Percentiles rank a stretch among this genome's conserved stretches.
phyloP scores from a whole-genome alignment of 1,139 yeast species.

The Scheffersomyces stambukii region DNA sequence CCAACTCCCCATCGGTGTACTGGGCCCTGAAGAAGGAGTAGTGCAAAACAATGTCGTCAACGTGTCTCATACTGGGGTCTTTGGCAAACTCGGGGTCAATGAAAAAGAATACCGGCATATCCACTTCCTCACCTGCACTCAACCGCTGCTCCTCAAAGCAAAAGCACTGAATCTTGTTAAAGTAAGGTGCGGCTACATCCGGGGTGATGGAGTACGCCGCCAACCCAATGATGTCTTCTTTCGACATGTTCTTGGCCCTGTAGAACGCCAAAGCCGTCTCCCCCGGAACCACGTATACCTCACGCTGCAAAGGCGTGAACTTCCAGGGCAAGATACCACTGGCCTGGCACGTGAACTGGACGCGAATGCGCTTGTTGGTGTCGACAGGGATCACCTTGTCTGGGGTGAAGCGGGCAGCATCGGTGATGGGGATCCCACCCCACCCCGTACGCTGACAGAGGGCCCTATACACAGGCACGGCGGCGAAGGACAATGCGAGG shows the following conservation, averaged over 20 bases:
- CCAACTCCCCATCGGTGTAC: conserved; percentile 43
- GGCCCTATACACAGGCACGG: conserved; percentile 90
- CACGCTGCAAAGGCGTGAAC: conserved; percentile 90
- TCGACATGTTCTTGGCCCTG: conserved; percentile 81
- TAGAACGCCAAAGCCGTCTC: conserved; percentile 97
- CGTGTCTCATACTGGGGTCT: conserved; percentile 89
- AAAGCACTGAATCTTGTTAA: conserved; percentile 95
- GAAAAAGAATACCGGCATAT: conserved; percentile 98
- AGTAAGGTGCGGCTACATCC: conserved; percentile 93
- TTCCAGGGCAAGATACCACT: conserved; percentile 94
- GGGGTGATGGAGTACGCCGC: conserved; percentile 97
- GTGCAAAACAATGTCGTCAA: conserved; percentile 86
- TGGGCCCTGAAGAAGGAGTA: conserved; percentile 84
- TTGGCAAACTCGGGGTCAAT: conserved; percentile 96
- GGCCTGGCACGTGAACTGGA: conserved; percentile 88
- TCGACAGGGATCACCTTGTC: conserved; percentile 89
- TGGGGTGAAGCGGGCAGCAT: conserved; percentile 70
- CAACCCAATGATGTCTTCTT: conserved; percentile 94
- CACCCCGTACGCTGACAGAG: conserved; percentile 94
- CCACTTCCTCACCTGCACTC: conserved; percentile 96
- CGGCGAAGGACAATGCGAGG: conserved; percentile 79
- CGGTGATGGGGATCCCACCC: conserved; percentile 95
- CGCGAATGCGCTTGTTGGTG: conserved; percentile 72
- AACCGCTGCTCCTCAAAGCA: conserved; percentile 96
- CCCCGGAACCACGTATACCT: conserved; percentile 92